Evolutionary conservation across 345 rosid genomes (phyloP), one percentile per base, ranked within the genome.

Genomic region (Rhizophora mangle): DNA sequence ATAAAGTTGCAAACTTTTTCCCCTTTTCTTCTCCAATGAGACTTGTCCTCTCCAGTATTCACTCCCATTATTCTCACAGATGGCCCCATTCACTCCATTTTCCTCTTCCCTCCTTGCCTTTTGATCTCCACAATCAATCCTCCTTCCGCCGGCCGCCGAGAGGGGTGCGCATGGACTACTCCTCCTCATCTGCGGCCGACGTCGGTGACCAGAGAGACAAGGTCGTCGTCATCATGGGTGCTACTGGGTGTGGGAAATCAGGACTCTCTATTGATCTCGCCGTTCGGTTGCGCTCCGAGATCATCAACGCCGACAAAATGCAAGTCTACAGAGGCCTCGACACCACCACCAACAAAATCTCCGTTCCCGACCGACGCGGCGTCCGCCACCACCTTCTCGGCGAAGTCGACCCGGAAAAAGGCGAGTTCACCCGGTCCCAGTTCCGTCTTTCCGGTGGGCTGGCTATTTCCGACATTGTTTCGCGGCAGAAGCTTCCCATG

Each of bases 271-370:
- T 96, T 81, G 96, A 96, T 81, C 86, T 92, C 19, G 93, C 89
- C 39, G 64, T 80, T 62, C 71, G 70, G 26, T 82, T 78, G 46
- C 78, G 74, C 43, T 71, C 86, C 8, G 92, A 96, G 78, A 76
- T 96, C 76, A 77, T 96, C 26, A 96, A 96, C 89, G 79, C 94
- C 24, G 97, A 96, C 73, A 92, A 96, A 85, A 92, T 92, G 64
- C 98, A 95, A 79, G 80, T 92, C 39, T 92, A 87, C 82, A 53
- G 55, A 0, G 96, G 96, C 3, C 86, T 95, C 27, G 96, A 95
- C 60, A 80, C 87, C 71, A 90, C 94, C 65, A 95, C 98, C 75
- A 95, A 95, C 75, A 92, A 92, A 77, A 86, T 89, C 66, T 60
- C 94, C 4, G 19, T 80, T 29, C 72, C 18, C 1, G 91, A 92